Evolutionary conservation across 106 monocot genomes (phyloP), one percentile per base, ranked within the genome.

Genomic region (Dendrobium officinale): DNA sequence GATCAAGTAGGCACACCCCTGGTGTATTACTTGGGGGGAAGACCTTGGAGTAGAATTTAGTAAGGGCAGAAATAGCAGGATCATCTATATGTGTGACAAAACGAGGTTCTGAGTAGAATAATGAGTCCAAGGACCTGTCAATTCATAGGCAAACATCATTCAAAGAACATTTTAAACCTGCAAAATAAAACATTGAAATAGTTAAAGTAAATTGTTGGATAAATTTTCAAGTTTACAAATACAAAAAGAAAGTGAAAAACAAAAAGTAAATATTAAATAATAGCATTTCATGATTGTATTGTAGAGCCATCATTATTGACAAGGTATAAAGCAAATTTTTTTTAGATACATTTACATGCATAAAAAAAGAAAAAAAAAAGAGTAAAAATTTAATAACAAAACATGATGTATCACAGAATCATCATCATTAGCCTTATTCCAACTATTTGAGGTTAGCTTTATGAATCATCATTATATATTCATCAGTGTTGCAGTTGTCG

Each of bases 81-180:
- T 92, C 94, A 83, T 97, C 94, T 77, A 97, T 94, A 77, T 97
- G 97, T 24, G 97, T 97, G 48, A 97, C 97, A 83, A 94, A 97
- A 55, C 94, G 90, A 55, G 92, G 94, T 55, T 87, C 92, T 47
- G 92, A 89, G 81, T 97, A 97, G 80, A 97, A 97, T 3, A 74
- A 67, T 16, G 88, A 78, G 77, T 96, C 93, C 3, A 91, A n/a
- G 37, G 93, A 93, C 78, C 96, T 96, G 80, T 15, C 41, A 77
- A 80, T 29, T 44, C 16, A 42, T 26, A 13, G 17, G 42, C 10
- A 40, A 73, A 17, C 0, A 40, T 31, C 73, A 42, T 43, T 67
- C 6, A 15, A 68, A 67, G 16, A 37, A 15, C 59, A 78, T 59
- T 37, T 59, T 8, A 26, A 78, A 58, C 33, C 78, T 15, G 24